Evolutionary conservation across 352 stramenopile genomes (phyloP), one percentile per base, ranked within the genome.

Genomic region (Phytophthora aleatoria): DNA sequence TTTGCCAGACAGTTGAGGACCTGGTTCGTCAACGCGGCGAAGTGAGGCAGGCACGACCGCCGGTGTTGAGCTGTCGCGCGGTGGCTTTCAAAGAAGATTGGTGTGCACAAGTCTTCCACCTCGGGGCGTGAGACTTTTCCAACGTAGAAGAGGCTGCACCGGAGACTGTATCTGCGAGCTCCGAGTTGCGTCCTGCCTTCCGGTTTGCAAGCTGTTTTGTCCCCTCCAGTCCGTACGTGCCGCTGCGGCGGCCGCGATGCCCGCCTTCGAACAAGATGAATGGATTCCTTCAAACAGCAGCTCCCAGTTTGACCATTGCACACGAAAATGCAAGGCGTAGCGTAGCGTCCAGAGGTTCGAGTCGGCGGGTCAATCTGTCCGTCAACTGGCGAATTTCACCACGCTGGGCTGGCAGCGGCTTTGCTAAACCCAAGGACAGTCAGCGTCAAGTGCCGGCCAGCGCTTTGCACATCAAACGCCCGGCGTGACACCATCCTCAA

Each of bases 351-450:
- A 41, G 35, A 54, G 20, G 63, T 54, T 59, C 55, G 33, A 60
- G 42, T 65, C 45, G 35, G 31, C 26, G 64, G 45, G 53, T 42
- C 6, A 28, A 24, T 30, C 9, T 28, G 5, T 31, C 47, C 47
- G n/a, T 35, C 45, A 70, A 73, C 60, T 73, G 50, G 61, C 41
- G 61, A 62, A 74, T 74, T 74, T 71, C 61, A 54, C 56, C 56
- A 64, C 61, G 26, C 41, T 38, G 28, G 36, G 39, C 50, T 35
- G 9, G 20, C 27, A 15, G 7, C 27, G 59, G 55, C 36, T 50
- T 45, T 57, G 47, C 48, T 61, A 59, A 62, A 58, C 24, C 39
- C 39, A 45, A 64, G 43, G 24, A 42, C 8, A 44, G 8, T 36
- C 49, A 54, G 50, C 43, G 64, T 71, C 67, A 67, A 76, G 68